Evolutionary conservation across 2,329 filamentous ascomycete species (phyloP).

Genomic region (Teratosphaeria zuluensis): DNA sequence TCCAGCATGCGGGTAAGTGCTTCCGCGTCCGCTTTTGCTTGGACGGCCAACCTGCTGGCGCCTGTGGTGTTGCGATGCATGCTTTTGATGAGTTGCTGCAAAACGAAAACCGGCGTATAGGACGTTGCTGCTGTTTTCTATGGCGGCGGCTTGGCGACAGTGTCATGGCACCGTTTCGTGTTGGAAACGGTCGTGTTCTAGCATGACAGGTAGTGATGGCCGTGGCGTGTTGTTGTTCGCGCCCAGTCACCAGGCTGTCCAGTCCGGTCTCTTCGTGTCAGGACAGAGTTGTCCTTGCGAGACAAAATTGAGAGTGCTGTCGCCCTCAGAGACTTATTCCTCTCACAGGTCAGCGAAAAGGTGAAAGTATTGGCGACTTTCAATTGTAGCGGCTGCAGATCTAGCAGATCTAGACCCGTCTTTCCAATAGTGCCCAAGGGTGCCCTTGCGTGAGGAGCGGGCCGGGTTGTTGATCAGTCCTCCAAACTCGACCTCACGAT

Average conservation of each 20-base stretch:
- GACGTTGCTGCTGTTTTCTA: neutral
- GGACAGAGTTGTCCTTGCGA: neutral
- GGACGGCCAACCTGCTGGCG: slow-evolving; percentile 9
- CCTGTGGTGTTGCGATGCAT: slow-evolving; percentile 9
- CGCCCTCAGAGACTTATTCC: neutral
- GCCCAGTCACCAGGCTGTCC: neutral
- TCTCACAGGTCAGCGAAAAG: neutral
- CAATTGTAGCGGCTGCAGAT: neutral
- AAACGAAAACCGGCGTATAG: slow-evolving; percentile 11
- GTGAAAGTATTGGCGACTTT: neutral
- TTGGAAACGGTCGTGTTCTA: neutral
- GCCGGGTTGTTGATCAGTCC: neutral
- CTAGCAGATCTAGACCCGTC: neutral
- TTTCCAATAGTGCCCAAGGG: neutral
- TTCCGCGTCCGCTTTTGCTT: slow-evolving; percentile 6
- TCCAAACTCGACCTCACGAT: neutral
- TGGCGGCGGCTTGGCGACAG: neutral
- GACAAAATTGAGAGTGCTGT: neutral
- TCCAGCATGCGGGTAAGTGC: slow-evolving; percentile 12
- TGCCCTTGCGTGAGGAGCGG: neutral
- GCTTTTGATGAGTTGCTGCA: slow-evolving; percentile 16
- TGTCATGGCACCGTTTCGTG: neutral
- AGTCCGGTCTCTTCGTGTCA: neutral
- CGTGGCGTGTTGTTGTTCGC: neutral
- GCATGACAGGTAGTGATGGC: neutral